These are phyloP conservation scores for Termitomyces sp. DNA, from an alignment of 768 basidiomycete genomes.

Conservation along the genomic window DNA sequence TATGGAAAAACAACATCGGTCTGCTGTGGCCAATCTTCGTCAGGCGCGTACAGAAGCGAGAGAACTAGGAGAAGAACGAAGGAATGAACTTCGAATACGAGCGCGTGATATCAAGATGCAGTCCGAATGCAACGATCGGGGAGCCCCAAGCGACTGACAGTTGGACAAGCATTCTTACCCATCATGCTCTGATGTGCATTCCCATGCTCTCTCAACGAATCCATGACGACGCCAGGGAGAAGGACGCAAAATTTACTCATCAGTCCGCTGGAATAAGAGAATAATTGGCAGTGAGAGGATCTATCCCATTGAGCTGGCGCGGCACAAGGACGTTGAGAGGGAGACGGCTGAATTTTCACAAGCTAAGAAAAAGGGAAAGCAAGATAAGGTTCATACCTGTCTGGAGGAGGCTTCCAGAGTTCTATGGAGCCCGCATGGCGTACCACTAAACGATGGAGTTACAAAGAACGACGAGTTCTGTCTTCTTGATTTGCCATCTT, in stretches of 20 bases:
- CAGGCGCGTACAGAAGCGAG: conserved; percentile 54
- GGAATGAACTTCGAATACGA: conserved; percentile 44
- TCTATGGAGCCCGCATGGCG: not conserved
- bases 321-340: not conserved
- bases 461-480: not conserved
- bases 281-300: not conserved
- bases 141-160: not conserved
- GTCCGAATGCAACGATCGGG: not conserved
- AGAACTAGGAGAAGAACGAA: conserved; percentile 48
- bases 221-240: not conserved
- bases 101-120: conserved; percentile 33
- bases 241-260: not conserved
- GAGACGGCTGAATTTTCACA: not conserved
- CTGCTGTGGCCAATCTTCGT: conserved; percentile 53
- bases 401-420: not conserved
- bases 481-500: not conserved
- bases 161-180: not conserved
- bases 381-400: not conserved
- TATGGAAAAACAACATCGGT: conserved; percentile 40
- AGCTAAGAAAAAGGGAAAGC: not conserved
- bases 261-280: not conserved
- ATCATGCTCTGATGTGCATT: not conserved
- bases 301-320: not conserved
- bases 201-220: not conserved
- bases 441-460: too few species aligned